Base-by-base conservation (phyloP, 305 asterid genomes). In the Ajuga reptans region DNA sequence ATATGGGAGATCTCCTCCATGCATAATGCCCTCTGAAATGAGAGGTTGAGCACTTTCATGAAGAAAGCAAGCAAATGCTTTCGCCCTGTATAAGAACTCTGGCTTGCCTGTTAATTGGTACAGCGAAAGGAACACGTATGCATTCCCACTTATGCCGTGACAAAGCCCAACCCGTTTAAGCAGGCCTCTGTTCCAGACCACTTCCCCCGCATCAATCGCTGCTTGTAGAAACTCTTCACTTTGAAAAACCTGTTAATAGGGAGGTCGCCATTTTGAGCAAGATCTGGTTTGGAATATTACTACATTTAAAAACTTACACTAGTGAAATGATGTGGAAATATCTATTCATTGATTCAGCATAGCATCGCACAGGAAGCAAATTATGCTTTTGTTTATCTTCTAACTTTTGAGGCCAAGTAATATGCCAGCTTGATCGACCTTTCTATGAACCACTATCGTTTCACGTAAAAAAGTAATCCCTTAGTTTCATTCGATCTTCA, bases 81-180 rank as follows among this genome's bases (percentile, higher is more conserved):
- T 90, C 67, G 95, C 95, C 79, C 83, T 82, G 82, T 88, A 77
- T 64, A 92, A 59, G 74, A 74, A 90, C 79, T 90, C 87, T 7
- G 77, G 81, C 33, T 85, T 82, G 12, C 96, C 92, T 1, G 96
- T 90, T 64, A 90, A 65, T 58, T 74, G 86, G 81, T 90, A 84
- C 29, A 90, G 85, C 12, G 97, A 79, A 45, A 90, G 88, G 64
- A 92, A 92, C 12, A 85, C 87, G 33, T 88, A 90, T n/a, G 97
- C 66, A 43, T 92, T 92, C 46, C 98, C 97, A 46, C 95, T 85
- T 18, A 92, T 78, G 53, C 96, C 98, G 24, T 90, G 97, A 59
- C 98, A 92, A 16, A 92, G 31, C 51, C 97, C 98, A 6, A 92
- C 93, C 61, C 95, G 89, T 81, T 84, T 92, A 18, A 92, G 97